These are phyloP conservation scores for Alternaria gansuensis DNA, from an alignment of 2,329 filamentous ascomycete genomes.

Conservation along the genomic window DNA sequence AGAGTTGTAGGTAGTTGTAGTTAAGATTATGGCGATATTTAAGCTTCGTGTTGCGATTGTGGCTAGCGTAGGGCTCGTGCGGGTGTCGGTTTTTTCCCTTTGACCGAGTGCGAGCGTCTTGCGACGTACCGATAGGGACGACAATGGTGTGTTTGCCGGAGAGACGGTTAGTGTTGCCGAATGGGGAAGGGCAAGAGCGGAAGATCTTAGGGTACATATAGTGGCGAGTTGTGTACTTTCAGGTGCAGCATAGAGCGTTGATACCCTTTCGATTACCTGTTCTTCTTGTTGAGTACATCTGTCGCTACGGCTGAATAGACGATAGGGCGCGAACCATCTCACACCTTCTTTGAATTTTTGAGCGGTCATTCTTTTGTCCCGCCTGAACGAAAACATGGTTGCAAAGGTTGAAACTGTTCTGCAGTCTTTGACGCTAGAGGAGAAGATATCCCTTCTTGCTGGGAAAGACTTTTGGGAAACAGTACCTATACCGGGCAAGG, in stretches of 20 bases:
- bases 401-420: slow-evolving; percentile 42
- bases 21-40: too few species aligned
- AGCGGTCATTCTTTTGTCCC: neutral
- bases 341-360: neutral
- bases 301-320: slow-evolving; percentile 5
- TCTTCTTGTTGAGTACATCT: slow-evolving; percentile 2
- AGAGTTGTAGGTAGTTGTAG: too few species aligned
- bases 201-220: slow-evolving; percentile 14
- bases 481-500: slow-evolving; percentile 65
- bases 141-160: slow-evolving; percentile 19
- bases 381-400: slow-evolving; percentile 27
- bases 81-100: too few species aligned
- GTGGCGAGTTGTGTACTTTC: neutral
- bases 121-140: slow-evolving; percentile 12
- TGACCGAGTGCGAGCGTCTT: slow-evolving; percentile 8
- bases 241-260: slow-evolving; percentile 5
- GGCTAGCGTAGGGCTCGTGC: too few species aligned
- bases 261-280: slow-evolving; percentile 10
- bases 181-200: slow-evolving; percentile 9
- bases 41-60: too few species aligned
- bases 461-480: slow-evolving; percentile 74
- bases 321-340: neutral
- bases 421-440: slow-evolving; percentile 46
- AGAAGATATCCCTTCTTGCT: slow-evolving; percentile 49
- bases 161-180: slow-evolving; percentile 28